Percentiles rank a stretch among this genome's conserved stretches.
Evolutionary conservation across 1,139 yeast genomes (phyloP).

Genomic region (Waltiozyma solani): DNA sequence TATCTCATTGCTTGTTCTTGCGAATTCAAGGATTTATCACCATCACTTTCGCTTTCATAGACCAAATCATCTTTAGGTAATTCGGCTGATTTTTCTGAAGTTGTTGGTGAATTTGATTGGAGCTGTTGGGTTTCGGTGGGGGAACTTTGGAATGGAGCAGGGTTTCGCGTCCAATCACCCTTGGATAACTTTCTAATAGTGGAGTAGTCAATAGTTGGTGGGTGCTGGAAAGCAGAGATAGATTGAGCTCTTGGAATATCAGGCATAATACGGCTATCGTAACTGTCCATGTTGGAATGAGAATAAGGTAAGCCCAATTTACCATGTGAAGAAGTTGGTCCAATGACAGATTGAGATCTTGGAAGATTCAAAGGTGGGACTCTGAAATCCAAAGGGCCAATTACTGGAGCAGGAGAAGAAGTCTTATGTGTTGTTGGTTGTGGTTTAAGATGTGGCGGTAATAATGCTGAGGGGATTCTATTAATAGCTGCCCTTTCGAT

Average conservation of each 20-base stretch:
- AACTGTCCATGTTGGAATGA: conserved; percentile 1
- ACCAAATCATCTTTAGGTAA: neutral
- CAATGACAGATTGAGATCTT: neutral
- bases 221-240: neutral
- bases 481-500: conserved; percentile 17
- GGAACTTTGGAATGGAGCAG: neutral
- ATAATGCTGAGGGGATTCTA: conserved; percentile 16
- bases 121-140: neutral
- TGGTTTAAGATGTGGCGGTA: conserved; percentile 19
- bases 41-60: neutral
- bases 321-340: neutral
- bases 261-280: neutral
- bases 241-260: neutral
- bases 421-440: conserved; percentile 8
- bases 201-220: neutral
- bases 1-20: neutral
- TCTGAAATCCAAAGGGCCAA: too few relatives aligned
- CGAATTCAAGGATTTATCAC: neutral
- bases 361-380: too few relatives aligned
- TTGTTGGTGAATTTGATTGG: neutral
- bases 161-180: neutral
- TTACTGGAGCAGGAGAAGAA: too few relatives aligned
- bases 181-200: neutral
- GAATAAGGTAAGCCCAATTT: neutral
- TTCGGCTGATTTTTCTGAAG: neutral